Percentiles rank a stretch among this genome's conserved stretches.
Evolutionary conservation across 1,284 basidiomycete species (phyloP).

Genomic region (Gymnopus androsaceus): DNA sequence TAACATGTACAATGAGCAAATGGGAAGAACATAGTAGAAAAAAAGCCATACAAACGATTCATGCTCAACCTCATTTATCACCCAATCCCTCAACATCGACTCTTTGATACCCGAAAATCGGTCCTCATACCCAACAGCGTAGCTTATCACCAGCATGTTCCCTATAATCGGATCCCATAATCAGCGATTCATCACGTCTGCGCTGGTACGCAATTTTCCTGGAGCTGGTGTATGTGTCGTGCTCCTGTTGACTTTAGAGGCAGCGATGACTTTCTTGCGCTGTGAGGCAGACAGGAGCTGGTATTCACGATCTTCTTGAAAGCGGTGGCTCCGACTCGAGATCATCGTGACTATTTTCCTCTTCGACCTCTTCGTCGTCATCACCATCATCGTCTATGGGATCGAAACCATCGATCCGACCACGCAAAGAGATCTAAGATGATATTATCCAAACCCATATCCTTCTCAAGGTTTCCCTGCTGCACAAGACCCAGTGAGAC

Average conservation of each 20-base stretch:
- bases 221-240: slow-evolving; percentile 8
- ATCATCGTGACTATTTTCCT: background rate
- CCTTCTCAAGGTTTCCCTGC: slow-evolving; percentile 4
- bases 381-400: slow-evolving; percentile 4
- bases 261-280: background rate
- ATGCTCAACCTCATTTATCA: slow-evolving; percentile 24
- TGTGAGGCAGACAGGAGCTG: background rate
- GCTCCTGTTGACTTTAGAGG: background rate
- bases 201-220: slow-evolving; percentile 20
- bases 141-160: slow-evolving; percentile 19
- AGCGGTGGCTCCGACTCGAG: background rate
- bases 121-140: slow-evolving; percentile 27
- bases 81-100: slow-evolving; percentile 21
- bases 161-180: slow-evolving; percentile 22
- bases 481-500: slow-evolving; percentile 17
- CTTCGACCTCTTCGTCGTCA: slow-evolving; percentile 3
- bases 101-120: slow-evolving; percentile 26
- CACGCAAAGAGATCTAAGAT: slow-evolving; percentile 12
- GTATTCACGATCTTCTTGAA: background rate
- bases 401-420: slow-evolving; percentile 22
- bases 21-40: background rate
- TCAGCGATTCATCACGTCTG: slow-evolving; percentile 24
- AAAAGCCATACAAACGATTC: slow-evolving; percentile 24
- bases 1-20: background rate
- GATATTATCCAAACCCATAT: slow-evolving; percentile 7